Conservation (phyloP, 768 basidiomycete genomes). For the Panaeolus papilionaceus region DNA sequence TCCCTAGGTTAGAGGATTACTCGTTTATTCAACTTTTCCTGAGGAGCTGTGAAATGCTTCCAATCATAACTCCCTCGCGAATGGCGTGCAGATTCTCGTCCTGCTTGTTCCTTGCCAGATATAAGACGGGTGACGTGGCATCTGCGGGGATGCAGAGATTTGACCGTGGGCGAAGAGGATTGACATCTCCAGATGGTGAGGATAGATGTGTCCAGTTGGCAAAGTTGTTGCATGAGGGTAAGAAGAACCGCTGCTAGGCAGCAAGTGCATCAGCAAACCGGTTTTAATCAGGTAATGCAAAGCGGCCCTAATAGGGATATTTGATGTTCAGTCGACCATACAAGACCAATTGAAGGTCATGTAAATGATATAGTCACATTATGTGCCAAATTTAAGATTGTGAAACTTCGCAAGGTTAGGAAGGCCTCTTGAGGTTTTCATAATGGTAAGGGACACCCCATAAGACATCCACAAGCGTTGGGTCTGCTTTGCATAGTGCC, state of each 20-base stretch:
- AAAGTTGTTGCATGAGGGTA: conserved; percentile 65
- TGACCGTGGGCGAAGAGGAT: conserved; percentile 57
- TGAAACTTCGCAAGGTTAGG: no score
- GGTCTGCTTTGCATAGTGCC: no score
- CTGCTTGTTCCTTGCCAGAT: conserved; percentile 46
- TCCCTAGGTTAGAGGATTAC: conserved; percentile 58
- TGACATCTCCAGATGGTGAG: conserved; percentile 62
- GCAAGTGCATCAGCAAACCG: conserved; percentile 22
- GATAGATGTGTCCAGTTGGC: conserved; percentile 69
- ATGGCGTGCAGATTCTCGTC: conserved; percentile 8
- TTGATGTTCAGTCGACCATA: no score
- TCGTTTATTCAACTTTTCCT: conserved; percentile 47
- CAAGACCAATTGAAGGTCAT: no score
- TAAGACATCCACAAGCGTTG: no score
- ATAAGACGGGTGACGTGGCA: conserved; percentile 55
- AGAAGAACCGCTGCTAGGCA: conserved; percentile 55
- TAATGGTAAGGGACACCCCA: no score
- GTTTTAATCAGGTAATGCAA: no score
- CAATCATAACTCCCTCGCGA: conserved; percentile 47
- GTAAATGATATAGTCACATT: no score
- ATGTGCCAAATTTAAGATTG: no score
- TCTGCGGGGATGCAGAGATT: conserved; percentile 38
- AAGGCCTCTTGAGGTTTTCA: no score
- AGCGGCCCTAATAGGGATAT: no score
- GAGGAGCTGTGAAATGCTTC: conserved; percentile 50